Base-by-base conservation (phyloP, 306 rosid species). In the Trifolium repens region DNA sequence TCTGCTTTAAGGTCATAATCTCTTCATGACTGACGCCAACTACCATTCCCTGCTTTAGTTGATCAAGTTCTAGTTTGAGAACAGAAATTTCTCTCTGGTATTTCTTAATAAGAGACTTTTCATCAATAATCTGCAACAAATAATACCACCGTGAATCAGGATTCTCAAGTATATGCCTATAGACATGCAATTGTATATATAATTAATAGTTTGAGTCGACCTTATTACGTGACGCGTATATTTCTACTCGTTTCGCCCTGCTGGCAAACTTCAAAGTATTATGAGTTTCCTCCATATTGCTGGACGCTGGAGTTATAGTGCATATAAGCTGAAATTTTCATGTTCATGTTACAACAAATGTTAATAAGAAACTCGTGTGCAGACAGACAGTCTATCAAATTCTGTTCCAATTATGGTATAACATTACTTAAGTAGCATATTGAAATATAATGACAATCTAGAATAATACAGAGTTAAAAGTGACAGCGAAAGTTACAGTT, bases 241-340 rank as follows among this genome's bases (percentile, higher is more conserved):
- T 96, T 87, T 96, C 99, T 71, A 96, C 99, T 68, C 92, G 90
- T 85, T 96, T 96, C 30, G 99, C 99, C 84, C 99, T 89, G 89
- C 88, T 96, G 72, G 99, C 99, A 80, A 96, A 96, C 87, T 96
- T 96, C 87, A 96, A 89, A 62, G 99, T 96, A 77, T 96, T 96
- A 85, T 96, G 99, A 79, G 99, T 96, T 88, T 96, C 99, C 93
- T 96, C 99, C 97, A 89, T 85, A 71, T 91, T 96, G 78, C 99
- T 96, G 75, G 98, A 90, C 60, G 99, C 99, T 11, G 99, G 99
- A 84, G 99, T 96, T 57, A 96, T 90, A 9, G 99, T 96, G 85
- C 99, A 96, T 84, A 96, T 96, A 83, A 96, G 99, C 99, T 96
- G 94, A 77, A 77, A 71, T 73, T 74, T 67, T 32, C 70, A 81